phyloP scores from a whole-genome alignment of 2,329 filamentous ascomycete species.

The Tolypocladium ophioglossoides region DNA sequence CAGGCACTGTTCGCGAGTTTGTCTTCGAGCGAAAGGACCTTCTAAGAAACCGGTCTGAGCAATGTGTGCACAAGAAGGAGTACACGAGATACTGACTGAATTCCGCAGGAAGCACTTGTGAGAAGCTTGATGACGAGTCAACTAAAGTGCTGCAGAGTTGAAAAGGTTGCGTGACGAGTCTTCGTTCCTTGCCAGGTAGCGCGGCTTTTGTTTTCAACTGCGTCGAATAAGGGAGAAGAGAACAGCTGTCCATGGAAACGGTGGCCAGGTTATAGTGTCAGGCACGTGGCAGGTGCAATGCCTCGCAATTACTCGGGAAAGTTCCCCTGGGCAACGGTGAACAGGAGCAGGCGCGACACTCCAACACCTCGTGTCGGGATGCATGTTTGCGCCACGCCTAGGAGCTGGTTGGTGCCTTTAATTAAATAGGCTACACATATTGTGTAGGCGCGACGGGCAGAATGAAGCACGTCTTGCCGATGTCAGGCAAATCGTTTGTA shows the following conservation, averaged over 20 bases:
- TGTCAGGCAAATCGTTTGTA: neutral
- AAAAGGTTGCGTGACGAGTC: neutral
- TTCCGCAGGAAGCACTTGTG: neutral
- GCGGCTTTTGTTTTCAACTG: neutral
- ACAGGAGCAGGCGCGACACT: neutral
- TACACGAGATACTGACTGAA: neutral
- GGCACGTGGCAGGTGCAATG: neutral
- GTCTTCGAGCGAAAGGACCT: neutral
- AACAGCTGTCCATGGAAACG: neutral
- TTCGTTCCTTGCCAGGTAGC: too few relatives aligned
- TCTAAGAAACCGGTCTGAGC: too few relatives aligned
- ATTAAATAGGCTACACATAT: neutral
- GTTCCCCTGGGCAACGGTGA: neutral
- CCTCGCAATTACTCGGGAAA: neutral
- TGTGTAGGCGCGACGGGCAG: neutral
- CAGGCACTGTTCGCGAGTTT: neutral
- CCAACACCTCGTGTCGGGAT: too few relatives aligned
- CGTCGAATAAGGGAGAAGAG: too few relatives aligned
- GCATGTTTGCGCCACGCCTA: neutral
- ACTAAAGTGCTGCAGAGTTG: neutral
- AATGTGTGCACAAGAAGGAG: neutral
- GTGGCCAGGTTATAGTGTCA: too few relatives aligned
- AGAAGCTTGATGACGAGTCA: neutral
- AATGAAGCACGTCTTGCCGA: neutral
- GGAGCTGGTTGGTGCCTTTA: neutral